phyloP scores from a whole-genome alignment of 495 filamentous ascomycete genomes.

The Clavariopsis aquatica region DNA sequence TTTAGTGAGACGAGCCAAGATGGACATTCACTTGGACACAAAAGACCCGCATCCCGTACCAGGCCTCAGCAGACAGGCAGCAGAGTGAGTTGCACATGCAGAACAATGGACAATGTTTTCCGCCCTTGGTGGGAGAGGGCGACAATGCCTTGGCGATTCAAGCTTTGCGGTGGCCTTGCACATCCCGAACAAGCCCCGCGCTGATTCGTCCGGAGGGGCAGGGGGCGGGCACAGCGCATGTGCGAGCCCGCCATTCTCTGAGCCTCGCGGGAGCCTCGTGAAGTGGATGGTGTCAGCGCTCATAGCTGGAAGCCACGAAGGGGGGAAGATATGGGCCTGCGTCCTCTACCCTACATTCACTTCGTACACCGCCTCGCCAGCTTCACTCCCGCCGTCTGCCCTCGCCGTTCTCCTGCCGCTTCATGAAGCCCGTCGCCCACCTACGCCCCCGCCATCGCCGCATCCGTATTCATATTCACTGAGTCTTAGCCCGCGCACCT shows the following conservation, averaged over 20 bases:
- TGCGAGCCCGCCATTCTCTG: neutral
- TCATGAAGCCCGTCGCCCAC: neutral
- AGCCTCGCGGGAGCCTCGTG: slow-evolving; percentile 4
- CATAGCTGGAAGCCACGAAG: neutral
- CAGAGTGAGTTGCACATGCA: neutral
- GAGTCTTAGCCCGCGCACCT: slow-evolving; percentile 7
- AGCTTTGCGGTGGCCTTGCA: neutral
- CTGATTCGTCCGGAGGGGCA: slow-evolving; percentile 3
- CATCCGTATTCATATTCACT: neutral
- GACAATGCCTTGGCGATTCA: neutral
- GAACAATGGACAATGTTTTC: neutral
- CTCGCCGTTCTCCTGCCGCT: neutral
- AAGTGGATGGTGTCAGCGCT: slow-evolving; percentile 3
- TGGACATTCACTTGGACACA: neutral
- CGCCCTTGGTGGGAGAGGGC: neutral
- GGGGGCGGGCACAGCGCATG: too few relatives aligned
- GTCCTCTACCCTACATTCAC: neutral
- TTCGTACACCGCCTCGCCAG: neutral
- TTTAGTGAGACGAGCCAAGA: neutral
- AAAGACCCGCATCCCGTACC: too few relatives aligned
- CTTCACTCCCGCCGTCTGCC: neutral
- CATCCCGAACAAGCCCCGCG: slow-evolving; percentile 2
- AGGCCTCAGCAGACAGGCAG: too few relatives aligned
- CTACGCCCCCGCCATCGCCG: neutral
- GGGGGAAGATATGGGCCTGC: neutral